Conservation (phyloP, 306 rosid species). For the Aeschynomene evenia region DNA sequence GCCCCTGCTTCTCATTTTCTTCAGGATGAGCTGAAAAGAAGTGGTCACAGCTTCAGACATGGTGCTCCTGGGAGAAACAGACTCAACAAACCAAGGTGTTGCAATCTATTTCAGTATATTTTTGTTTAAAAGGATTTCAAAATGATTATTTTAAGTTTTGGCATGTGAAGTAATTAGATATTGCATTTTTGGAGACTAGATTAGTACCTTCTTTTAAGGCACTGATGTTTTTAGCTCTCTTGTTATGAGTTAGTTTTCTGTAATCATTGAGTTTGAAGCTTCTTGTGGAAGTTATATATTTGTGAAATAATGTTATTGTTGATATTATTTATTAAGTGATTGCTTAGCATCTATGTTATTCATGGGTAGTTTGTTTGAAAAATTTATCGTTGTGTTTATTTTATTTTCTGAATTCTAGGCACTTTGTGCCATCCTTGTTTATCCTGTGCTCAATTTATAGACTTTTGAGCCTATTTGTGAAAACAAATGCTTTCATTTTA, state of each 20-base stretch:
- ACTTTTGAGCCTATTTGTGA: slow-evolving; percentile 2
- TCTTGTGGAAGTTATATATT: slow-evolving; percentile 24
- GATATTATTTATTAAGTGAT: slow-evolving; percentile 23
- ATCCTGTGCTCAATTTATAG: slow-evolving; percentile 2
- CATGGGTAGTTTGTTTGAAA: slow-evolving; percentile 9
- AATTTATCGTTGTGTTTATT: neutral
- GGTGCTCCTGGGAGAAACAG: slow-evolving; percentile 48
- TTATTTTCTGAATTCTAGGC: slow-evolving; percentile 7
- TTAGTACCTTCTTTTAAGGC: neutral
- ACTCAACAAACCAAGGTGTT: slow-evolving; percentile 65
- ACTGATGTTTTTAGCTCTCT: neutral
- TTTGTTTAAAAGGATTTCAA: slow-evolving; percentile 1
- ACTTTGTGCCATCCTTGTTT: neutral
- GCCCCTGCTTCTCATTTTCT: slow-evolving; percentile 54
- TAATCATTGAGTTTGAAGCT: slow-evolving; percentile 8
- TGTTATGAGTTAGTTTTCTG: neutral
- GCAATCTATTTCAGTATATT: neutral
- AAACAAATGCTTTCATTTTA: slow-evolving; percentile 18
- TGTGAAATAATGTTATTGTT: neutral
- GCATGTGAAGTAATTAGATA: neutral
- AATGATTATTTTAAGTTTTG: neutral
- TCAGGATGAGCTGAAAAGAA: slow-evolving; percentile 47
- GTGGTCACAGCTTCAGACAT: slow-evolving; percentile 33
- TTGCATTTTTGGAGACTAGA: neutral
- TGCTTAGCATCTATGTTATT: slow-evolving; percentile 12